Base-by-base conservation (phyloP, 129 eudicot genomes). In the Flaveria robusta region DNA sequence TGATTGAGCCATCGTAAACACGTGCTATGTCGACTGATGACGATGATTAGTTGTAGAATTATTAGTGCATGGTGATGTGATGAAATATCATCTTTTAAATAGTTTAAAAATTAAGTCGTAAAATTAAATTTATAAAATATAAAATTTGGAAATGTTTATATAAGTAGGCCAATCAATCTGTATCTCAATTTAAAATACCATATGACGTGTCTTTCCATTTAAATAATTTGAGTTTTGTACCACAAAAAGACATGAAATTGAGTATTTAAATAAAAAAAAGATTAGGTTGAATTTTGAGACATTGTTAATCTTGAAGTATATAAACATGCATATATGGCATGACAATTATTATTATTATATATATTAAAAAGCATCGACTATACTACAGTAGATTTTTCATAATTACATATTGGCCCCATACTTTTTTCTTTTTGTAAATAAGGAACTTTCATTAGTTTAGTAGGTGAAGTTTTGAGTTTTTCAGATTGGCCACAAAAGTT, bases 21-120 rank as follows among this genome's bases (percentile, higher is more conserved):
- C 46, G 75, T 70, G 82, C 54, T 62, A 45, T 78, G 82, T 78
- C 82, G 71, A 78, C 19, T 29, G 37, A 68, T 76, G 65, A 34
- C 31, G 46, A 77, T 41, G 55, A 76, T 23, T 76, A 66, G 27
- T 26, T 62, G 18, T 18, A 50, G 22, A 29, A 29, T 63, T 63
- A 63, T 63, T 63, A 34, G 23, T 63, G 22, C 23, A 63, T 34
- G 68, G 45, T 63, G 68, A 63, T 29, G 68, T 63, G 68, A 63
- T 63, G 20, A 63, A n/a, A 63, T 43, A 43, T 37, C 70, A 37
- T 66, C 69, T 58, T 55, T 73, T 20, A 56, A 22, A 58, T 27
- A 29, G 45, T 68, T 55, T 67, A 27, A 68, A 9, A 76, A 68
- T 54, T 43, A 16, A 27, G 64, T 58, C 46, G 29, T 9, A 43